These are phyloP conservation scores for Pleurotus cornucopiae DNA, from an alignment of 768 basidiomycete species.

Conservation along the genomic window DNA sequence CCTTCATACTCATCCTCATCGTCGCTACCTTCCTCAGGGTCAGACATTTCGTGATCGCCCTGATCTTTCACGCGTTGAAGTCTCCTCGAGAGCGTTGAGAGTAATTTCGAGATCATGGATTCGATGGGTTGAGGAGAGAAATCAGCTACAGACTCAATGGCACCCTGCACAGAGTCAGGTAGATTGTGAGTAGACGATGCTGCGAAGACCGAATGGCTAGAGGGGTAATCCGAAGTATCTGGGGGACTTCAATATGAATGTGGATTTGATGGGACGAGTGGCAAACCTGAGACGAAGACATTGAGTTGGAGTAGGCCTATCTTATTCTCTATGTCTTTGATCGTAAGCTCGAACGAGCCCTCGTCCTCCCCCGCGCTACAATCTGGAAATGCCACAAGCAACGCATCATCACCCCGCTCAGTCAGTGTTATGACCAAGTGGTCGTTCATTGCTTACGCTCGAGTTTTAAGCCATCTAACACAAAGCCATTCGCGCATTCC, in stretches of 20 bases:
- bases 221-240: conserved; percentile 70
- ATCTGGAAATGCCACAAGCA: conserved; percentile 25
- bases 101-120: conserved; percentile 39
- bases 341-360: conserved; percentile 50
- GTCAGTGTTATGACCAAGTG: not conserved
- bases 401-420: no score
- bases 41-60: not conserved
- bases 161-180: conserved; percentile 31
- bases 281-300: conserved; percentile 48
- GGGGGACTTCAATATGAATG: not conserved
- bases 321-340: conserved; percentile 28
- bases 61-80: conserved; percentile 5
- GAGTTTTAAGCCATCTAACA: conserved; percentile 32
- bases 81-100: conserved; percentile 28
- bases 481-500: conserved; percentile 30
- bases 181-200: conserved; percentile 46
- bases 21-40: conserved; percentile 13
- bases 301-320: conserved; percentile 32
- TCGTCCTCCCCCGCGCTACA: conserved; percentile 59
- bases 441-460: conserved; percentile 29
- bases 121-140: conserved; percentile 37
- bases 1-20: conserved; percentile 26
- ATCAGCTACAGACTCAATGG: conserved; percentile 42
- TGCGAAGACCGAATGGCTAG: conserved; percentile 51
- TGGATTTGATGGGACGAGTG: not conserved